Evolutionary conservation across 805 yeast genomes (phyloP).

Genomic region (Candida pini): DNA sequence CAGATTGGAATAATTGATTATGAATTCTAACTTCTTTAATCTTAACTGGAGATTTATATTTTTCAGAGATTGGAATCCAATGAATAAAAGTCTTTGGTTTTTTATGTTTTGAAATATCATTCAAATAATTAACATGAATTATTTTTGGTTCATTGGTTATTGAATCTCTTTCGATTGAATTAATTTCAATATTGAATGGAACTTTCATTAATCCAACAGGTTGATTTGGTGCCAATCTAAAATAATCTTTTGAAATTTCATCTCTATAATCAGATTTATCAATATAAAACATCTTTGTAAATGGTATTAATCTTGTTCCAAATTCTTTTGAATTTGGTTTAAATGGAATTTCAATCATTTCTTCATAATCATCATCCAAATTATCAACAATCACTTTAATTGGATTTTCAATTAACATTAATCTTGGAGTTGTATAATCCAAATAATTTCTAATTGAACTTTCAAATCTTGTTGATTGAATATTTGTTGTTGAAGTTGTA

Average conservation of each 20-base stretch:
- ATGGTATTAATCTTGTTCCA: constrained; percentile 71
- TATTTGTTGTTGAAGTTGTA: constrained; percentile 87
- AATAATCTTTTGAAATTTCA: constrained; percentile 63
- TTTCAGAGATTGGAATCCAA: constrained; percentile 79
- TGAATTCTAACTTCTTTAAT: constrained; percentile 79
- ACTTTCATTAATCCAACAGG: constrained; percentile 92
- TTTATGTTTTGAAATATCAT: constrained; percentile 45
- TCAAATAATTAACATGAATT: constrained; percentile 77
- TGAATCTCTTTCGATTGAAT: constrained; percentile 55
- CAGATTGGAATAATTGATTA: constrained; percentile 82
- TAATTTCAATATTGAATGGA: constrained; percentile 74
- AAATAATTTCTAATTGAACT: constrained; percentile 80
- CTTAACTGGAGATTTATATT: constrained; percentile 55
- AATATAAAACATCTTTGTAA: constrained; percentile 73
- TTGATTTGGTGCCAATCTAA: constrained; percentile 90
- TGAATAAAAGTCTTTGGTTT: constrained; percentile 96
- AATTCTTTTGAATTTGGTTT: constrained; percentile 78
- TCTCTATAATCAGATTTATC: constrained; percentile 86
- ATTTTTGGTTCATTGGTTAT: constrained; percentile 60
- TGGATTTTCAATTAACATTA: constrained; percentile 91
- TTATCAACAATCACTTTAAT: constrained; percentile 78
- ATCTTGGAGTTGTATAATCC: constrained; percentile 88
- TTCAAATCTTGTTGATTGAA: constrained; percentile 87
- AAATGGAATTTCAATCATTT: constrained; percentile 72
- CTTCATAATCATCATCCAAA: constrained; percentile 67